Conservation (phyloP, 495 filamentous ascomycete genomes). For the Penicillium bovifimosum region DNA sequence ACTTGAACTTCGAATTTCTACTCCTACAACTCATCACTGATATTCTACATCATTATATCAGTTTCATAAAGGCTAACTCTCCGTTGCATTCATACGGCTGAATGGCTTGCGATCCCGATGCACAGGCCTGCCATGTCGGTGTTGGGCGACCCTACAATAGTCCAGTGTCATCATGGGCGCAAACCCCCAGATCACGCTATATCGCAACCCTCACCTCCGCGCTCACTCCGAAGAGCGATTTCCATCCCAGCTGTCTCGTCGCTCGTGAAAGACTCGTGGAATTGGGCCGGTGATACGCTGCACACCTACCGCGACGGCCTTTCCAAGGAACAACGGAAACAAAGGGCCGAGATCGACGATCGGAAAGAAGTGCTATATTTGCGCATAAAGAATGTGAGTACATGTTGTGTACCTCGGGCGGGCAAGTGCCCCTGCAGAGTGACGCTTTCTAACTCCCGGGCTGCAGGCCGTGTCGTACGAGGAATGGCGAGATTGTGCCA, state of each 20-base stretch:
- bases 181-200: conserved; percentile 9
- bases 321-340: conserved; percentile 48
- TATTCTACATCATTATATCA: not conserved
- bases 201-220: conserved; percentile 7
- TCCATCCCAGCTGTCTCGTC: conserved; percentile 36
- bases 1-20: not conserved
- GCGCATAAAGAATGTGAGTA: conserved; percentile 55
- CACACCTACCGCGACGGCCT: conserved; percentile 51
- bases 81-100: conserved; percentile 8
- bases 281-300: conserved; percentile 45
- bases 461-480: conserved; percentile 54
- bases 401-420: conserved; percentile 1
- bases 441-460: conserved; percentile 10
- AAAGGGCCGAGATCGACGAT: conserved; percentile 48
- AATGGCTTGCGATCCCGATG: conserved; percentile 25
- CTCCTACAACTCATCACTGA: not conserved
- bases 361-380: conserved; percentile 57
- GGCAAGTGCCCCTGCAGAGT: conserved; percentile 12
- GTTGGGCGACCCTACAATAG: conserved; percentile 32
- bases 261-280: conserved; percentile 30
- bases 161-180: conserved; percentile 23
- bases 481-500: conserved; percentile 60
- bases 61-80: not conserved
- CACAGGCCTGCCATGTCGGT: conserved; percentile 31
- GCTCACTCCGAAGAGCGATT: conserved; percentile 23